These are phyloP conservation scores for Starmerella etchellsii DNA, from an alignment of 805 yeast genomes.

Conservation along the genomic window DNA sequence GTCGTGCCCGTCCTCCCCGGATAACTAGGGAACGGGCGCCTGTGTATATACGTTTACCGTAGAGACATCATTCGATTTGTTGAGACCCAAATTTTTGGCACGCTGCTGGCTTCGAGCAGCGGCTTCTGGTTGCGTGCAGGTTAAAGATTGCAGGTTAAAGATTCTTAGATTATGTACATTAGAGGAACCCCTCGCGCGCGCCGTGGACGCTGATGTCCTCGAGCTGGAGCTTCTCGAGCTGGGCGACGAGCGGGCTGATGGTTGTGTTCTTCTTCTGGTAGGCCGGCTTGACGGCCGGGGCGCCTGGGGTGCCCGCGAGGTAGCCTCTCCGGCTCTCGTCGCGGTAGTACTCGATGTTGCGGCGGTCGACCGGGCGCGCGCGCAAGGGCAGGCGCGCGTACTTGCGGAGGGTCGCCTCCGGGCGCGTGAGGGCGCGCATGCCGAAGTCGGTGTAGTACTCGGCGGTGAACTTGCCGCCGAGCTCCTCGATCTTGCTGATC, in stretches of 20 bases:
- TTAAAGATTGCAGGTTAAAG: not conserved
- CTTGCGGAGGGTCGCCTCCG: slow-evolving; percentile 51
- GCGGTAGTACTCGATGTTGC: slow-evolving; percentile 68
- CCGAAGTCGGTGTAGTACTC: slow-evolving; percentile 56
- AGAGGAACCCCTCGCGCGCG: slow-evolving; percentile 13
- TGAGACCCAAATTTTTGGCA: too few relatives aligned
- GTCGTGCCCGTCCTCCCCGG: slow-evolving; percentile 23
- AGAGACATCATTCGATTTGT: too few relatives aligned
- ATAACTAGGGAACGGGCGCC: not conserved
- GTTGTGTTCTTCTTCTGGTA: slow-evolving; percentile 8
- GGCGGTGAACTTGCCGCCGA: slow-evolving; percentile 66
- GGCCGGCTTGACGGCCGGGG: slow-evolving; percentile 22
- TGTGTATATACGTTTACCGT: too few relatives aligned
- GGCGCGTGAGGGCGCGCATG: slow-evolving; percentile 62
- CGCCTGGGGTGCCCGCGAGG: slow-evolving; percentile 52
- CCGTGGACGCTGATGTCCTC: slow-evolving; percentile 14
- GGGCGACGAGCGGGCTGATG: slow-evolving; percentile 19
- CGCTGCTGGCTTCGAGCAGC: too few relatives aligned
- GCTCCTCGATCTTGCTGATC: slow-evolving; percentile 53
- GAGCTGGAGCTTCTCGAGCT: slow-evolving; percentile 15
- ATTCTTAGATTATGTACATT: slow-evolving; percentile 3
- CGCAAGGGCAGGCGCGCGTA: slow-evolving; percentile 72
- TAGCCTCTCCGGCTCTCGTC: slow-evolving; percentile 66
- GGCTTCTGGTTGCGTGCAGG: not conserved
- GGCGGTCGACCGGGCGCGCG: slow-evolving; percentile 74